Evolutionary conservation across 768 basidiomycete genomes (phyloP), one percentile per base, ranked within the genome.

Genomic region (Mycena olivaceomarginata): DNA sequence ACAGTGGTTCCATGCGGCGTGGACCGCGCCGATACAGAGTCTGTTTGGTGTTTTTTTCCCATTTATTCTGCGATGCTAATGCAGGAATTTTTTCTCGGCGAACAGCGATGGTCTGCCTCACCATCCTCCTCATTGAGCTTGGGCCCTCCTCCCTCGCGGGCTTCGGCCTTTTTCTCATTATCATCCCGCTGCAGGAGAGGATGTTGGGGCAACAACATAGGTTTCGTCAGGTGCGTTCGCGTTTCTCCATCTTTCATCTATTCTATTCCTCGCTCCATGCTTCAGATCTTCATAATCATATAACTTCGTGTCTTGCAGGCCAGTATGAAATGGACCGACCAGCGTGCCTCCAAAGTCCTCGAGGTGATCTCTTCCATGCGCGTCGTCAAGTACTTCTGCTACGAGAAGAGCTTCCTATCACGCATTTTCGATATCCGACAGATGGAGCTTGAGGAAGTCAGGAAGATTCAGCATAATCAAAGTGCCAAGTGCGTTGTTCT

Each of bases 311-410:
- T 45, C 43, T 7, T 45, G 43, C 43, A 45, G 43, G 43, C 6
- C 6, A 45, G 43, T 6, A 45, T 45, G 43, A 45, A 45, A 45
- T 45, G 43, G 43, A 45, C 43, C 6, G 43, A 45, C 43, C 43
- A 45, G 15, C 43, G 43, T 15, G 43, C 6, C 43, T 45, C 43
- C 43, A 45, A 57, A 12, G 56, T 57, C 22, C 56, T 57, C 75
- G 85, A 70, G 40, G 59, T 64, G 45, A 59, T 71, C 88, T 89
- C 89, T 71, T 89, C 89, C 4, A 94, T 95, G 93, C 89, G 92
- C 8, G 89, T 94, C 20, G 92, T 95, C 62, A 95, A 94, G 83
- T 94, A 92, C 80, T 95, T 95, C 81, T 93, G 91, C 51, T 95
- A 94, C 79, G 94, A 95, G 84, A 77, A 86, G 2, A 91, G 93